Evolutionary conservation across 164 flowering plant genomes (phyloP).

Genomic region (Litsea cubeba): DNA sequence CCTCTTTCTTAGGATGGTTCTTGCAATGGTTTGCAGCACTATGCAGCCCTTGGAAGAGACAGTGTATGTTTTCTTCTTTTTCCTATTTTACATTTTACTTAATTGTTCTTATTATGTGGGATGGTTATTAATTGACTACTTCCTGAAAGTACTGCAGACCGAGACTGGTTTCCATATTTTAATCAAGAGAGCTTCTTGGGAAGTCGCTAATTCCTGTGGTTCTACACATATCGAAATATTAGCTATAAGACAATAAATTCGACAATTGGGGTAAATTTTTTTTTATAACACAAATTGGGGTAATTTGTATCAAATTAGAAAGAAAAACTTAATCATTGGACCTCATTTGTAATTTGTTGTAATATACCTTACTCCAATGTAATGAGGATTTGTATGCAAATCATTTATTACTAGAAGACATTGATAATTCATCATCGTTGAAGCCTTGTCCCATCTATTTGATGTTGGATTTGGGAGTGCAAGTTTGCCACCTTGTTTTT

Average conservation of each 20-base stretch:
- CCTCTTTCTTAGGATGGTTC: conserved; percentile 76
- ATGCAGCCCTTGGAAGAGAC: conserved; percentile 96
- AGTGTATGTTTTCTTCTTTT: conserved; percentile 45
- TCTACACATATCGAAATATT: not conserved
- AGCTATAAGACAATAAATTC: not conserved
- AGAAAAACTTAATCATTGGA: not conserved
- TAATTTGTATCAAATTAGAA: not conserved
- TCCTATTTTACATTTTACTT: not conserved
- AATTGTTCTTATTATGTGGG: not conserved
- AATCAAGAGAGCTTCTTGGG: not conserved
- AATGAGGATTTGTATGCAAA: not conserved
- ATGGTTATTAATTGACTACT: not conserved
- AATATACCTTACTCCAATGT: not conserved
- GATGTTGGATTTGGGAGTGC: no score
- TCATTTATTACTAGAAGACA: not conserved
- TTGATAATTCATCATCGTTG: no score
- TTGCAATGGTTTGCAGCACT: conserved; percentile 96
- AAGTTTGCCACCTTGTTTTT: no score
- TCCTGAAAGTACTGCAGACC: not conserved
- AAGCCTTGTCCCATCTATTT: no score
- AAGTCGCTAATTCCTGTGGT: not conserved
- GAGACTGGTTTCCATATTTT: not conserved
- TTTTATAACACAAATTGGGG: not conserved
- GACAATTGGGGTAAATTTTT: not conserved
- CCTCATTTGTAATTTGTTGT: not conserved